Evolutionary conservation across 257 asterid genomes (phyloP), one percentile per base, ranked within the genome.

Genomic region (Scutellaria barbata): DNA sequence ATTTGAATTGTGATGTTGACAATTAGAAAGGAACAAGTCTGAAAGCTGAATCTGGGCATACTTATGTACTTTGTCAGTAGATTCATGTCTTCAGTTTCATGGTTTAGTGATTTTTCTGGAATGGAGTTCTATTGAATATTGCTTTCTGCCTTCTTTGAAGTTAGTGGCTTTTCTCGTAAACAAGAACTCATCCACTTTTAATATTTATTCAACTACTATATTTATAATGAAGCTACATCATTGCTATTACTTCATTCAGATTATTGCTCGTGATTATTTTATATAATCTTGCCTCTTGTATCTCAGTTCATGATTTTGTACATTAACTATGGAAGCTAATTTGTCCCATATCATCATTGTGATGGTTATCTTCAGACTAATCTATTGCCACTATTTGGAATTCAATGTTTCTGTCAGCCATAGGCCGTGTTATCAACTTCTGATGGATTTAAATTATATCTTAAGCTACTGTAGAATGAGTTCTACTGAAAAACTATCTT

Each of bases 161-260:
- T 60, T 63, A 25, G 11, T 68, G 67, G 14, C n/a, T 68, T 68
- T 73, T n/a, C 37, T 16, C 10, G 18, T 51, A 46, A 70, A 10
- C 12, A 25, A 40, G 10, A 18, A 35, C 8, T 48, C 40, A 17
- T 25, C 22, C 8, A 18, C 13, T 57, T 48, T 39, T 35, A n/a
- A 66, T 40, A 37, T 53, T 61, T 11, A 47, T 46, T 47, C 6
- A 45, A 60, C 46, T 41, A 59, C 66, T 46, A 73, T 73, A 8
- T 37, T 47, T 60, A 46, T 58, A 41, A 22, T 37, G 8, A 20
- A 66, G 59, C 62, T 56, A 18, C 58, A 41, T 53, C 42, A 42
- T 35, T 62, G 40, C 57, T 20, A 69, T 43, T 35, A 16, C 33
- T 10, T 47, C 13, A 47, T 64, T 64, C 46, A 57, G 61, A 69